phyloP scores from a whole-genome alignment of 805 yeast species.

The Lipomyces chichibuensis region DNA sequence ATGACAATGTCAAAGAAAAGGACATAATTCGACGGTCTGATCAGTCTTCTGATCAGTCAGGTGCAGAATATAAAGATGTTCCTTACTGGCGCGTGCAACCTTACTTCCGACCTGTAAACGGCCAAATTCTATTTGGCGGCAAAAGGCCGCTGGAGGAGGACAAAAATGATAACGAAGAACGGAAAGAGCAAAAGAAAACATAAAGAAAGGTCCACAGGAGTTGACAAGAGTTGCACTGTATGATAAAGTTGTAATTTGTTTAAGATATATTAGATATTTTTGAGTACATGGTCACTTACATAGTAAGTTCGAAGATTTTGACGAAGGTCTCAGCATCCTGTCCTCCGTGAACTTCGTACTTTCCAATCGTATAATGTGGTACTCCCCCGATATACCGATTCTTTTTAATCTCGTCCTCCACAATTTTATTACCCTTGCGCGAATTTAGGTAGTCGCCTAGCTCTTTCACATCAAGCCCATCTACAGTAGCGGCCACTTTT shows the following conservation, averaged over 20 bases:
- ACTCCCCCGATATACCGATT: constrained; percentile 31
- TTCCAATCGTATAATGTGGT: constrained; percentile 27
- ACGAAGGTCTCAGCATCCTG: constrained; percentile 27
- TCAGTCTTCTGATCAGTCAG: constrained; percentile 69
- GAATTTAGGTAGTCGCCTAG: constrained; percentile 14
- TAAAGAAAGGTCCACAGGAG: no score
- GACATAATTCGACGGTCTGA: constrained; percentile 54
- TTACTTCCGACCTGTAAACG: constrained; percentile 85
- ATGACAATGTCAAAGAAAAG: constrained; percentile 60
- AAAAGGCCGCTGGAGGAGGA: constrained; percentile 41
- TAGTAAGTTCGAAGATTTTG: constrained; percentile 10
- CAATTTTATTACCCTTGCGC: constrained; percentile 14
- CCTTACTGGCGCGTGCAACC: constrained; percentile 99
- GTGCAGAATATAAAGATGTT: constrained; percentile 74
- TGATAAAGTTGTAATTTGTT: neutral
- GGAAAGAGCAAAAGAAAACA: constrained; percentile 6
- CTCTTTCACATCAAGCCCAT: constrained; percentile 26
- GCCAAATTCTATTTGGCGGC: constrained; percentile 44
- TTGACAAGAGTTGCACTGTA: neutral
- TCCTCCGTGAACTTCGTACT: constrained; percentile 23
- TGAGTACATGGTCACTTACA: neutral
- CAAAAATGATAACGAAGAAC: neutral
- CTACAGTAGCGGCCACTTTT: constrained; percentile 17
- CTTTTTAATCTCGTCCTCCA: constrained; percentile 16
- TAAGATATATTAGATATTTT: neutral